Evolutionary conservation across 305 asterid genomes (phyloP), one percentile per base, ranked within the genome.

Genomic region (Fraxinus floribunda): DNA sequence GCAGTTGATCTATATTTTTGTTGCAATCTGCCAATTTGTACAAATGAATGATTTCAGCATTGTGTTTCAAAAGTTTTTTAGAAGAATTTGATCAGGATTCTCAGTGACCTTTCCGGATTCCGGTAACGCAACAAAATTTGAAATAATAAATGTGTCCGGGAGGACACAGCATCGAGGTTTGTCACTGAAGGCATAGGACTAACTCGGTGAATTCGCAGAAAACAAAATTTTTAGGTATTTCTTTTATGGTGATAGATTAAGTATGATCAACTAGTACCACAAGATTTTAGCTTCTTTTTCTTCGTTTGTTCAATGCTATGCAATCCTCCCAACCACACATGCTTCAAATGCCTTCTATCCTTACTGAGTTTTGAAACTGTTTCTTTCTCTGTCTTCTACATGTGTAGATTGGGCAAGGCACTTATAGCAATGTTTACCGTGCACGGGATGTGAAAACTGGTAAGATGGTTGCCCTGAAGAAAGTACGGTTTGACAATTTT

Each of bases 331-430:
- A 11, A 66, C 38, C 74, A 66, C 16, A 66, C 35, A 66, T 26
- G 36, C 36, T 2, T 26, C 36, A 26, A 24, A 13, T 66, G 74
- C 11, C 22, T 76, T 41, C 79, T 79, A 30, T 29, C 71, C 13
- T 3, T 62, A 62, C 71, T 60, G 71, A 6, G 32, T 60, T 60
- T 60, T 26, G 13, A 60, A 60, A 3, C 15, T 22, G 71, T 8
- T 60, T 41, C 4, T 11, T 60, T 39, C 38, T 55, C 4, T 79
- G 26, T 76, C 13, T 85, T 35, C 29, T 81, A 70, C 62, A 20
- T 72, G 70, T 77, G 81, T 78, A 95, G 99, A 93, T 95, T 84
- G 99, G 99, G 83, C 97, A 94, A 91, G 99, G 99, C 57, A 95
- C 99, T 20, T 95, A 95, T 88, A 95, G 99, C 89, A 90, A 86